These are phyloP conservation scores for Dunaliella salina DNA, from an alignment of 163 green algal genomes.

Conservation along the genomic window DNA sequence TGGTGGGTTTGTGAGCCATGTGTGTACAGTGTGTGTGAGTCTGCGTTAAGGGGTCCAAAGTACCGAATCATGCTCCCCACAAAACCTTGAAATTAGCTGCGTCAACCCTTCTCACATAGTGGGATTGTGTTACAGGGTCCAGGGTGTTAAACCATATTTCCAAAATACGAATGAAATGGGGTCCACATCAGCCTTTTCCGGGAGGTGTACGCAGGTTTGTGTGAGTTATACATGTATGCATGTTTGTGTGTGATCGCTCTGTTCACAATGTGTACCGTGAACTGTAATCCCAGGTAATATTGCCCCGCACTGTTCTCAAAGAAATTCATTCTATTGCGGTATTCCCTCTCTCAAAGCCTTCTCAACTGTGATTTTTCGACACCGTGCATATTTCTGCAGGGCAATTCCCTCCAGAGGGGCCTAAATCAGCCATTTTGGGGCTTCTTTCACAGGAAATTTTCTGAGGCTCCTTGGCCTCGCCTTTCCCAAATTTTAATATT, in stretches of 20 bases:
- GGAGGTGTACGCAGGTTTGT: constrained; percentile 14
- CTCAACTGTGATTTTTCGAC: neutral
- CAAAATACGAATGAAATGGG: constrained; percentile 38
- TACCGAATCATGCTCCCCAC: too few species aligned
- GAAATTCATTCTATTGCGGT: neutral
- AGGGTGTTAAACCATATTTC: constrained; percentile 1
- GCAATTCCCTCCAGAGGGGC: too few species aligned
- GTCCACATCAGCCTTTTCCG: constrained; percentile 51
- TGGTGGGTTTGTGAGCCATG: too few species aligned
- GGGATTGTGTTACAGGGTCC: neutral
- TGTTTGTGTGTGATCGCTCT: neutral
- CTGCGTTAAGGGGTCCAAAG: too few species aligned
- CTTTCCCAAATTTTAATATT: too few species aligned
- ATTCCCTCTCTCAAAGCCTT: neutral
- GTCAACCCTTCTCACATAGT: too few species aligned
- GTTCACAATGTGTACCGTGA: neutral
- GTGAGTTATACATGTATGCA: neutral
- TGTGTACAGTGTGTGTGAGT: too few species aligned
- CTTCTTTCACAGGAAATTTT: too few species aligned
- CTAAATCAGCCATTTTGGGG: too few species aligned
- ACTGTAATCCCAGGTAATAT: neutral
- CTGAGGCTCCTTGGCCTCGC: too few species aligned
- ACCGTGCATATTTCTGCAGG: neutral
- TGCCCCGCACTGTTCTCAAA: neutral
- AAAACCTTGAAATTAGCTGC: too few species aligned